Conservation (phyloP, 371 early-diverging fungal species). For the Smittium culicis region DNA sequence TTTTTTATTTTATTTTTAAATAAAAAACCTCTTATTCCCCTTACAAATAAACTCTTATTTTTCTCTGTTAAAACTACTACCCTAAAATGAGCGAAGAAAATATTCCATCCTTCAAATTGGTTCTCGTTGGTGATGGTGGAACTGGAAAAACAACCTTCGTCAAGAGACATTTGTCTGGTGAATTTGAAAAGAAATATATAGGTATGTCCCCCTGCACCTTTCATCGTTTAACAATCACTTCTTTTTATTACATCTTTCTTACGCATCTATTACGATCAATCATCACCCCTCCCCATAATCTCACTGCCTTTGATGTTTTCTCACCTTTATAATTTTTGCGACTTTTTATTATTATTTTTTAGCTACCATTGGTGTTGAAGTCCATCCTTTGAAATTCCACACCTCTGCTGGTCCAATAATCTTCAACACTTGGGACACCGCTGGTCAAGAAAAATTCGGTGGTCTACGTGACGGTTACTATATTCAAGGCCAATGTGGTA, state of each 20-base stretch:
- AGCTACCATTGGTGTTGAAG: slow-evolving; percentile 99
- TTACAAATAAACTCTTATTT: too few relatives aligned
- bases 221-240: background rate
- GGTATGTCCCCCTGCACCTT: slow-evolving; percentile 36
- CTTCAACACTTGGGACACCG: slow-evolving; percentile 99
- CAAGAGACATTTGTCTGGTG: slow-evolving; percentile 99
- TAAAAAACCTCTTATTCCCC: too few relatives aligned
- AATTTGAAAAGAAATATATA: slow-evolving; percentile 99
- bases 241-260: background rate
- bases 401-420: slow-evolving; percentile 92
- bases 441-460: slow-evolving; percentile 99
- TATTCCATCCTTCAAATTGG: slow-evolving; percentile 68
- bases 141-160: slow-evolving; percentile 99
- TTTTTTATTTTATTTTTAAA: too few relatives aligned
- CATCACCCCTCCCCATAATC: background rate
- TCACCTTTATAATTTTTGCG: slow-evolving; percentile 4
- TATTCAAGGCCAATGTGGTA: slow-evolving; percentile 98
- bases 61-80: too few relatives aligned
- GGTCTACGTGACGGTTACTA: slow-evolving; percentile 99
- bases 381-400: slow-evolving; percentile 92
- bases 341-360: slow-evolving; percentile 15
- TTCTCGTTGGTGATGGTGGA: slow-evolving; percentile 99
- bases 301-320: background rate
- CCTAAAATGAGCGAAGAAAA: slow-evolving; percentile 21
- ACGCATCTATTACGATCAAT: background rate